Evolutionary conservation across 257 asterid species (phyloP), one percentile per base, ranked within the genome.

Genomic region (Przewalskia tangutica): DNA sequence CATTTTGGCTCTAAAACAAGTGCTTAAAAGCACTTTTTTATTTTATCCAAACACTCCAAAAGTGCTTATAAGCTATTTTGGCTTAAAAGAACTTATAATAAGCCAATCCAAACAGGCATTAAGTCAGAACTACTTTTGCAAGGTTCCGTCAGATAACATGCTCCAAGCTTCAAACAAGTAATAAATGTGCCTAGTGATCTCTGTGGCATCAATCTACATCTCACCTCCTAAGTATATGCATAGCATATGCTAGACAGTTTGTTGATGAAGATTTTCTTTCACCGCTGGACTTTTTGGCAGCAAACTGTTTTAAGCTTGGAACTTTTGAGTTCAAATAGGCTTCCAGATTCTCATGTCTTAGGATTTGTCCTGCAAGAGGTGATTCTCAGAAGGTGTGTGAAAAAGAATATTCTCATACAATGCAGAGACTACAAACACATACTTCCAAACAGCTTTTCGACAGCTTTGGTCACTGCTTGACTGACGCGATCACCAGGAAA

Each of bases 381-480:
- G 67, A 83, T 81, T 84, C 56, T 70, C 76, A 84, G 88, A 85
- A 86, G 83, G 68, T 65, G 32, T 27, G 82, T 46, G 70, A 66
- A 79, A 70, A 76, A 64, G 23, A 56, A 80, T 66, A n/a, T 7
- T 40, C 34, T 40, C 18, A 53, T 9, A 32, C 62, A 36, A 67
- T 32, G 70, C 20, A 60, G 34, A 75, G 42, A 58, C 34, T 23
- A 18, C 20, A 85, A 55, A 81, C 65, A 64, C 95, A 50, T 90
- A 96, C 99, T 94, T 88, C 98, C 98, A 87, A 88, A 96, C 36
- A 88, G 88, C 87, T 90, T 93, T 89, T 94, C 99, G 6, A 90
- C 78, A 81, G 97, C 90, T 81, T 90, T 94, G 81, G 89, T 83
- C 81, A 94, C 94, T 83, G 86, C 89, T 84, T 88, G 91, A 87